Evolutionary conservation across 1,284 basidiomycete genomes (phyloP).

Genomic region (Xerocomus cyaneibrunnescens): DNA sequence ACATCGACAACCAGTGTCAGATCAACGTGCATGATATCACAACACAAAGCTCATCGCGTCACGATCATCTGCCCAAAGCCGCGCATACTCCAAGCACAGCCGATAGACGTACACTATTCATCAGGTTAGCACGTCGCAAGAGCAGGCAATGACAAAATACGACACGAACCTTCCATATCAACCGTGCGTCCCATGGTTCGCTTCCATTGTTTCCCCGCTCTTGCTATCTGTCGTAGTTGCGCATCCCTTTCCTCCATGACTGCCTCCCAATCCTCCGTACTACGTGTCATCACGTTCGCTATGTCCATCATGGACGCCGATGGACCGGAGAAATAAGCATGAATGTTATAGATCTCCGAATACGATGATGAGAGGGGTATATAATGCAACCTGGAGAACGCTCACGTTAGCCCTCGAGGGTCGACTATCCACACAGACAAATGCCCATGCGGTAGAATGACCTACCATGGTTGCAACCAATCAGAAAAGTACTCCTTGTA

Average conservation of each 20-base stretch:
- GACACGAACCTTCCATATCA: constrained; percentile 81
- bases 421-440: no score
- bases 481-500: no score
- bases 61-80: no score
- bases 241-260: constrained; percentile 65
- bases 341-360: constrained; percentile 88
- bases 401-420: not conserved
- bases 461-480: constrained; percentile 81
- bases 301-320: constrained; percentile 59
- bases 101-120: constrained; percentile 78
- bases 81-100: constrained; percentile 79
- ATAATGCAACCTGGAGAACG: constrained; percentile 77
- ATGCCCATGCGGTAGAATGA: constrained; percentile 11
- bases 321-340: constrained; percentile 86
- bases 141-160: not conserved
- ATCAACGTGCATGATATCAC: no score
- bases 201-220: constrained; percentile 94
- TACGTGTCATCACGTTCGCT: constrained; percentile 41
- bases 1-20: no score
- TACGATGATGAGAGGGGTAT: constrained; percentile 88
- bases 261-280: constrained; percentile 31
- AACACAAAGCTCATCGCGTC: no score
- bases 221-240: constrained; percentile 66
- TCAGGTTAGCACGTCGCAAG: constrained; percentile 7
- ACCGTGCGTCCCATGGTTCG: constrained; percentile 73